Conservation (phyloP, 345 rosid genomes). For the Tarenaya hassleriana region DNA sequence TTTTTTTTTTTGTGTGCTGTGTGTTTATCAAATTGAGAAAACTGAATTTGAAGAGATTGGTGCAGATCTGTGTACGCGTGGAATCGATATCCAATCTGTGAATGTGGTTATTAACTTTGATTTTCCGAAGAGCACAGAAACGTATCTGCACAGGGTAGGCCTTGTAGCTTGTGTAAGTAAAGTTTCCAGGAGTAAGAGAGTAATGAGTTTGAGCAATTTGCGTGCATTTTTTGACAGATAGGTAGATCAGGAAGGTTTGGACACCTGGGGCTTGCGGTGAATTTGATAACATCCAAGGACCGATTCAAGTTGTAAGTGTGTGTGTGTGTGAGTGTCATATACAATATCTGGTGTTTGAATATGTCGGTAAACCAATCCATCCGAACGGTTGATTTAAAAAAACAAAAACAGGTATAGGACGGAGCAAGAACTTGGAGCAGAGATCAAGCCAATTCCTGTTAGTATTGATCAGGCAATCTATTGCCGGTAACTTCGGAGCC, state of each 20-base stretch:
- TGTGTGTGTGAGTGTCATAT: not conserved
- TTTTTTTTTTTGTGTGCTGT: no score
- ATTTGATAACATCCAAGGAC: slow-evolving; percentile 94
- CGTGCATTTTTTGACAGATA: slow-evolving; percentile 47
- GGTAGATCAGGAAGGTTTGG: slow-evolving; percentile 99
- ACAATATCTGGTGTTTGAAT: no score
- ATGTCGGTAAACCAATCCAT: no score
- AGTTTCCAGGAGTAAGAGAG: not conserved
- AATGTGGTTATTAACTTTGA: slow-evolving; percentile 96
- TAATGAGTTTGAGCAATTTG: slow-evolving; percentile 6
- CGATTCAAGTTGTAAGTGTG: slow-evolving; percentile 80
- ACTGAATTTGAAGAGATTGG: no score
- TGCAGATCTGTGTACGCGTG: slow-evolving; percentile 95
- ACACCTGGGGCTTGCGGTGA: slow-evolving; percentile 97
- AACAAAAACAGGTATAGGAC: slow-evolving; percentile 74
- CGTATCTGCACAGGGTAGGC: slow-evolving; percentile 96
- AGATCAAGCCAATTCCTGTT: slow-evolving; percentile 97
- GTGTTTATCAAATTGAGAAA: no score
- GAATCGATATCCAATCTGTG: slow-evolving; percentile 98
- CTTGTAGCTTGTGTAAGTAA: not conserved
- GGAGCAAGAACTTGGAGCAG: slow-evolving; percentile 98
- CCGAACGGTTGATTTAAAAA: no score
- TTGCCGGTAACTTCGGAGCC: slow-evolving; percentile 65
- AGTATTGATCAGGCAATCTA: slow-evolving; percentile 93
- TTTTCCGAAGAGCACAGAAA: slow-evolving; percentile 91